phyloP scores from a whole-genome alignment of 2,329 filamentous ascomycete species.

The Dryadomyces quercivorus region DNA sequence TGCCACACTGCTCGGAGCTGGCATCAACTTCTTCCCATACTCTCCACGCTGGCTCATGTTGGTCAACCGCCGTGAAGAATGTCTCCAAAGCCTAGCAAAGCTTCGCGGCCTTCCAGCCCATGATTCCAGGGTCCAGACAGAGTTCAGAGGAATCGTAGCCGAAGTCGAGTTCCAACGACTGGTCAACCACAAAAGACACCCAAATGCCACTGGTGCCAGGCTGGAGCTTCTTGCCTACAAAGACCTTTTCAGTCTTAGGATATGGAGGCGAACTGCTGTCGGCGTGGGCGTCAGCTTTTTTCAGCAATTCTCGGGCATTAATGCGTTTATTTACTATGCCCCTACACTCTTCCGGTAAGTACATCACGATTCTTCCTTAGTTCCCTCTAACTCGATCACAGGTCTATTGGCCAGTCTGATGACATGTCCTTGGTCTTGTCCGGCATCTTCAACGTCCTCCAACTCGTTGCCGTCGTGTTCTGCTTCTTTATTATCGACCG shows the following conservation, averaged over 20 bases:
- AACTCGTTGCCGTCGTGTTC: constrained; percentile 24
- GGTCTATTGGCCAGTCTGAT: background rate
- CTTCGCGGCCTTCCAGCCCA: constrained; percentile 7
- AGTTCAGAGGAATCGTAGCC: background rate
- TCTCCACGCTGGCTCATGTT: constrained; percentile 40
- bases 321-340: constrained; percentile 78
- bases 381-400: no score
- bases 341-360: constrained; percentile 59
- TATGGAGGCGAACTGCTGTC: background rate
- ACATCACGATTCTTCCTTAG: no score
- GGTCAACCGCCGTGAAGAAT: constrained; percentile 13
- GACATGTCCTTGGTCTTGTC: background rate
- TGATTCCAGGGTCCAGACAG: background rate
- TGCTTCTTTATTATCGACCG: constrained; percentile 57
- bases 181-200: no score
- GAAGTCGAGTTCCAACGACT: background rate
- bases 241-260: background rate
- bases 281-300: background rate
- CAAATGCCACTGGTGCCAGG: no score
- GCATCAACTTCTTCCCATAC: constrained; percentile 45
- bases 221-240: background rate
- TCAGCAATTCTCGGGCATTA: constrained; percentile 45
- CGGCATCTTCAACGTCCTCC: background rate
- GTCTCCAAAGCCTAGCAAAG: constrained; percentile 7
- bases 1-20: constrained; percentile 33